Base-by-base conservation (phyloP, 2,329 filamentous ascomycete genomes). In the Trichoderma asperellum region DNA sequence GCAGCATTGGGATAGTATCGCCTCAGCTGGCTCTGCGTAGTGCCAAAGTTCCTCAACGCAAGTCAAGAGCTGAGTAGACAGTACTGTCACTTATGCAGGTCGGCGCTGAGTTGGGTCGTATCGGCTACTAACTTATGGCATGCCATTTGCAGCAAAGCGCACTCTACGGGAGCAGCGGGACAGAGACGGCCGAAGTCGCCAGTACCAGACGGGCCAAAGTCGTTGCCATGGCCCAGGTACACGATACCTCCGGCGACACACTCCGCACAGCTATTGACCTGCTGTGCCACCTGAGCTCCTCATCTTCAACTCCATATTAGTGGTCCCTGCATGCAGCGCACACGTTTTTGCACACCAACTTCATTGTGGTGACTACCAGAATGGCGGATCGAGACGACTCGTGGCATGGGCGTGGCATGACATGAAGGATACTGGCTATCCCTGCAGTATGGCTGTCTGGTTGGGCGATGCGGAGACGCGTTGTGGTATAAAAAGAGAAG, bases 261-360 rank as follows among this genome's bases (percentile, higher is more conserved):
- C 61, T 55, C 35, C 49, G 61, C 49, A 56, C 37, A 49, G 47
- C 61, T 55, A 40, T 34, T 27, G 47, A 35, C 47, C 61, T 37
- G 3, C 24, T 24, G 24, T 40, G 29, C 61, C 61, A 56, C 61
- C 61, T 56, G 61, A 40, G 34, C 61, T 64, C 61, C 53, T 58
- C 63, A 66, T 66, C 53, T 66, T 49, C 37, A 58, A 58, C 37
- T 58, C 63, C 53, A 35, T 40, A 24, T 66, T 49, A 66, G 63
- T 58, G 53, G 63, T 66, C 63, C 63, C 63, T 66, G 63, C 63
- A 66, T 66, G 61, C 49, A 35, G 34, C 34, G 53, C 37, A 66
- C 63, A 57, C 63, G 63, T 58, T 57, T 65, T 35, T 57, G n/a
- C 37, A 49, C 63, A 47, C 53, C 52, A 58, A 47, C 14, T 32